Evolutionary conservation across 2,329 filamentous ascomycete genomes (phyloP).

Genomic region (Mycosphaerella sp.): DNA sequence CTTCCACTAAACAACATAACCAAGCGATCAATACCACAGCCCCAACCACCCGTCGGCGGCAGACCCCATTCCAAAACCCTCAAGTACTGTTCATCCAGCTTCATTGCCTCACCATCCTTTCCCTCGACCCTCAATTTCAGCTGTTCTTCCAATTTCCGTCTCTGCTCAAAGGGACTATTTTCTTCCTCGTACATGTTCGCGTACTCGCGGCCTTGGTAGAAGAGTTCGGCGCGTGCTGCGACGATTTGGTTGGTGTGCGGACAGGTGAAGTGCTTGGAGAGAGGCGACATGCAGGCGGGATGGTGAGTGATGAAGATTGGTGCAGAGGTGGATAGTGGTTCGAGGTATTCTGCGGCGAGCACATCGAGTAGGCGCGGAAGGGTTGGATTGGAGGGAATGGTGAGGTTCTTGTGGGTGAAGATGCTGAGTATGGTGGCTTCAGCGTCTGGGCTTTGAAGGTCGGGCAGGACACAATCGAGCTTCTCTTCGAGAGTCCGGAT

Average conservation of each 20-base stretch:
- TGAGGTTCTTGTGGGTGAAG: constrained; percentile 47
- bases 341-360: constrained; percentile 69
- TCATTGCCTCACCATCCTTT: constrained; percentile 44
- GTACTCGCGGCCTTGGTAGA: constrained; percentile 62
- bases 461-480: constrained; percentile 55
- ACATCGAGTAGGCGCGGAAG: constrained; percentile 72
- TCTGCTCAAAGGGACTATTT: constrained; percentile 82
- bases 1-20: constrained; percentile 84
- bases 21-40: constrained; percentile 82
- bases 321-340: constrained; percentile 64
- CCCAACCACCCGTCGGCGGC: constrained; percentile 96
- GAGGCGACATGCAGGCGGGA: constrained; percentile 81
- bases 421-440: constrained; percentile 50
- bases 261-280: constrained; percentile 80
- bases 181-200: constrained; percentile 99
- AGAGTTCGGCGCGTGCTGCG: constrained; percentile 36
- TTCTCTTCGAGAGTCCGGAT: constrained; percentile 68
- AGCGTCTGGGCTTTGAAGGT: constrained; percentile 50
- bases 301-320: constrained; percentile 87
- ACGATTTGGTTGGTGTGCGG: constrained; percentile 54
- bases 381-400: constrained; percentile 49
- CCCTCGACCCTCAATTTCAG: constrained; percentile 35
- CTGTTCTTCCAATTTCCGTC: constrained; percentile 69
- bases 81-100: constrained; percentile 73
- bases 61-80: constrained; percentile 79